Evolutionary conservation across 805 yeast species (phyloP).

Genomic region (Kuraishia piskuri): DNA sequence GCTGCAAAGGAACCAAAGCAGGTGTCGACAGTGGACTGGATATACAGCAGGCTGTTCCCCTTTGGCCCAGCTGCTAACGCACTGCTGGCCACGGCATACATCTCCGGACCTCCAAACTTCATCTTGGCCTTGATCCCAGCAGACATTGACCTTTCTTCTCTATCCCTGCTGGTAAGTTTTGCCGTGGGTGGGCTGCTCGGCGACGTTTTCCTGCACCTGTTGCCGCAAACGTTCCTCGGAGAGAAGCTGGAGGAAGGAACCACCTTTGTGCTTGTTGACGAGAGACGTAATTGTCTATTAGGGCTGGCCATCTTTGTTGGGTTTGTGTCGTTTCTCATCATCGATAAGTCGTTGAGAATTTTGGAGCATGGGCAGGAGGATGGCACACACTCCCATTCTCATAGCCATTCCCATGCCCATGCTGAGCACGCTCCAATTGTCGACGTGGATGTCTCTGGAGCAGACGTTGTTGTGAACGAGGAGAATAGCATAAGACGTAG

Average conservation of each 20-base stretch:
- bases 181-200: constrained; percentile 74
- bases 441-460: constrained; percentile 9
- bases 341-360: constrained; percentile 55
- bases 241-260: constrained; percentile 33
- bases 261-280: constrained; percentile 42
- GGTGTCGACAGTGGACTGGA: constrained; percentile 11
- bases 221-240: constrained; percentile 61
- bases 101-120: constrained; percentile 58
- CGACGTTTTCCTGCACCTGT: constrained; percentile 61
- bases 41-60: constrained; percentile 37
- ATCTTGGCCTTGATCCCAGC: constrained; percentile 50
- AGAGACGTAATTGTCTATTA: constrained; percentile 34
- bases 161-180: constrained; percentile 54
- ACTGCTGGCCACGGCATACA: constrained; percentile 51
- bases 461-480: constrained; percentile 8
- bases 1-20: constrained; percentile 8
- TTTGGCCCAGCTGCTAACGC: constrained; percentile 56
- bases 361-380: constrained; percentile 26
- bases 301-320: constrained; percentile 56
- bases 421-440: constrained; percentile 3
- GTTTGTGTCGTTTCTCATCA: constrained; percentile 46
- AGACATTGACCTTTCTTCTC: constrained; percentile 37
- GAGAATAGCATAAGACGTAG: constrained; percentile 12
- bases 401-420: constrained; percentile 24
- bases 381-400: constrained; percentile 35